phyloP scores from a whole-genome alignment of 23 red algal genomes.

The Chondrus crispus region DNA sequence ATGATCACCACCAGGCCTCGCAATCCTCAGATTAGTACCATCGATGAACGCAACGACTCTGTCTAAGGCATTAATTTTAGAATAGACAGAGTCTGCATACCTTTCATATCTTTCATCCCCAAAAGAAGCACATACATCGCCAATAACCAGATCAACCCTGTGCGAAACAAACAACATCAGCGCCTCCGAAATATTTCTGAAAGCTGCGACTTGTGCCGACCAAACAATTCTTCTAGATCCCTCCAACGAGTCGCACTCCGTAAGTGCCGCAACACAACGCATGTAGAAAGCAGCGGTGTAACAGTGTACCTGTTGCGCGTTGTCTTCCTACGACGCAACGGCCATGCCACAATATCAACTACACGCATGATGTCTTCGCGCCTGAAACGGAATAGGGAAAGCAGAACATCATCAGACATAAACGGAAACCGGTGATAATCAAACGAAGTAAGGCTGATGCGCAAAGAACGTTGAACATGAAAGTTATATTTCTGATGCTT shows the following conservation, averaged over 20 bases:
- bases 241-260: background rate
- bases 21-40: conserved; percentile 12
- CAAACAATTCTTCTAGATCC: background rate
- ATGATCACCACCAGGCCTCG: background rate
- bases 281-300: background rate
- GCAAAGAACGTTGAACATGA: background rate
- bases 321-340: background rate
- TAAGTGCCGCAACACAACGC: background rate
- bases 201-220: background rate
- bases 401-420: background rate
- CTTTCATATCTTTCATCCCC: background rate
- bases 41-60: background rate
- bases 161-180: background rate
- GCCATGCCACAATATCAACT: background rate
- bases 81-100: background rate
- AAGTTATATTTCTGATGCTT: background rate
- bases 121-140: background rate
- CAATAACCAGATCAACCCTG: background rate
- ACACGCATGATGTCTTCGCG: background rate
- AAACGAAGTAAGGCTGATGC: background rate
- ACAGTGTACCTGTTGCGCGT: background rate
- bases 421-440: background rate
- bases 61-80: background rate
- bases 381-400: background rate
- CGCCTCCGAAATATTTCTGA: background rate